Conservation (phyloP, 192 early-diverging fungal genomes). For the Jimgerdemannia flammicorona region DNA sequence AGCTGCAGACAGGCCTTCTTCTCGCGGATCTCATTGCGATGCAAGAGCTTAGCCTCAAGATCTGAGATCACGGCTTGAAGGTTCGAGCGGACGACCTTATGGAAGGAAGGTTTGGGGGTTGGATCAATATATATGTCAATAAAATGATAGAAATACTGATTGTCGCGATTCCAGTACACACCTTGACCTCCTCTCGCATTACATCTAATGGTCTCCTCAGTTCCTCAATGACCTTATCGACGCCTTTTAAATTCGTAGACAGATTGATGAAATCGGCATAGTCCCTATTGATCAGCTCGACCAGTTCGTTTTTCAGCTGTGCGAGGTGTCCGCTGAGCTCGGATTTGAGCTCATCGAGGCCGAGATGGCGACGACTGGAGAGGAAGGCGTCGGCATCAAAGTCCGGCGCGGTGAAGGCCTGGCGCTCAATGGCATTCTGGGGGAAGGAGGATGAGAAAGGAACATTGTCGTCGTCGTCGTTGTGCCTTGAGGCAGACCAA, state of each 20-base stretch:
- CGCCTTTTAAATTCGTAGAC: slow-evolving; percentile 73
- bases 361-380: slow-evolving; percentile 60
- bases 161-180: slow-evolving; percentile 13
- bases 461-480: background rate
- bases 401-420: slow-evolving; percentile 18
- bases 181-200: slow-evolving; percentile 59
- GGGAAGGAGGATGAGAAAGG: slow-evolving; percentile 8
- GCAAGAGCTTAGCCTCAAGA: slow-evolving; percentile 55
- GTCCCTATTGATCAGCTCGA: slow-evolving; percentile 76
- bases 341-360: slow-evolving; percentile 58
- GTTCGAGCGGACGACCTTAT: slow-evolving; percentile 44
- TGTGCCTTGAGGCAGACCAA: background rate
- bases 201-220: slow-evolving; percentile 54
- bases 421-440: slow-evolving; percentile 21
- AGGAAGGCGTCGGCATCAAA: slow-evolving; percentile 63
- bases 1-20: slow-evolving; percentile 71
- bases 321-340: slow-evolving; percentile 55
- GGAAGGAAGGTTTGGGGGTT: background rate
- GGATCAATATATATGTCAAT: background rate
- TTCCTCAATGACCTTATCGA: slow-evolving; percentile 61
- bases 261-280: slow-evolving; percentile 81
- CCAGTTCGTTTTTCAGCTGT: slow-evolving; percentile 65
- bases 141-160: background rate
- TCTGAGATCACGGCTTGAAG: slow-evolving; percentile 49
- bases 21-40: slow-evolving; percentile 61